phyloP scores from a whole-genome alignment of 1,284 basidiomycete species.

The Heterobasidion parviporum region DNA sequence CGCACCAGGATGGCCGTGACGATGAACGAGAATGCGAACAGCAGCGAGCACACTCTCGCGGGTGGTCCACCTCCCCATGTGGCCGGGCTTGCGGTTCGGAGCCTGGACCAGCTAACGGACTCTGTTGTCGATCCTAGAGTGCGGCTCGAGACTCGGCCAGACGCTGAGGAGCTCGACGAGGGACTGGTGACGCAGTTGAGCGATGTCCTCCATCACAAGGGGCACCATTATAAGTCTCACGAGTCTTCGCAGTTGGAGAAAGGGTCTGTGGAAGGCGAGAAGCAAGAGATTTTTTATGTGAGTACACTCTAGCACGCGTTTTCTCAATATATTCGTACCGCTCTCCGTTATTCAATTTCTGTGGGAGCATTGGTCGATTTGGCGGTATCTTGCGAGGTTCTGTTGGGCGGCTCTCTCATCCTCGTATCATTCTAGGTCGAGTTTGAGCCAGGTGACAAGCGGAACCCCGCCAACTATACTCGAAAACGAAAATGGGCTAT shows the following conservation, averaged over 20 bases:
- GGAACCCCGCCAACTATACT: conserved; percentile 43
- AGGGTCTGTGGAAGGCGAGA: background rate
- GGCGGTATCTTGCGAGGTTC: background rate
- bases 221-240: conserved; percentile 9
- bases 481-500: conserved; percentile 5
- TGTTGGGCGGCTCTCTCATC: background rate
- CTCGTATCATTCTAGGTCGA: conserved; percentile 33
- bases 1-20: background rate
- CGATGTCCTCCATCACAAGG: conserved; percentile 18
- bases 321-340: background rate
- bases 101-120: conserved; percentile 13
- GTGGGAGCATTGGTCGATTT: background rate
- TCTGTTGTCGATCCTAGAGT: conserved; percentile 20
- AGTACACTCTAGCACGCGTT: background rate
- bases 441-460: conserved; percentile 38
- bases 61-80: background rate
- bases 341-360: background rate
- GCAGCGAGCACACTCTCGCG: background rate
- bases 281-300: conserved; percentile 14
- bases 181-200: conserved; percentile 16
- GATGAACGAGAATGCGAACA: background rate
- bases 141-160: conserved; percentile 13
- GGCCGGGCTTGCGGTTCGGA: conserved; percentile 8
- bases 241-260: background rate
- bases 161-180: conserved; percentile 18